Evolutionary conservation across 441 rosid genomes (phyloP).

Genomic region (Kokia cookei): DNA sequence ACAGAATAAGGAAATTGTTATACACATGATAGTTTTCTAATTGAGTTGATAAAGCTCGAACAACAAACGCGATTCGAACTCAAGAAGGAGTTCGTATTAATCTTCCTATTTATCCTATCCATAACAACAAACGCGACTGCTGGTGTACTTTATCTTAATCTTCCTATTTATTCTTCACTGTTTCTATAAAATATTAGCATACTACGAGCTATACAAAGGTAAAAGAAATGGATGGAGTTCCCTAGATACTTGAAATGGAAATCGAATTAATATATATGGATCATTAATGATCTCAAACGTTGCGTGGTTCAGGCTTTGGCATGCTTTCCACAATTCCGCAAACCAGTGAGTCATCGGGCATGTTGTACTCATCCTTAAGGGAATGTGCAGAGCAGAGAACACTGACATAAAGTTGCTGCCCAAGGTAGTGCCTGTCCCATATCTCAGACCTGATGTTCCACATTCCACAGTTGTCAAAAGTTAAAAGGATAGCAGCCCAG

Average conservation of each 20-base stretch:
- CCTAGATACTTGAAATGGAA: conserved; percentile 1
- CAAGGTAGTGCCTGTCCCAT: conserved; percentile 19
- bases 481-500: conserved; percentile 65
- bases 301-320: conserved; percentile 61
- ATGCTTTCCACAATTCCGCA: conserved; percentile 53
- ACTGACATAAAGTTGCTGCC: conserved; percentile 50
- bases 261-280: background rate
- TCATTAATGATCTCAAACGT: conserved; percentile 5
- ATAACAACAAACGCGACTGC: no score
- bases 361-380: conserved; percentile 64
- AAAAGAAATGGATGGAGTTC: background rate
- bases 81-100: no score
- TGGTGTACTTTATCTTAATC: no score
- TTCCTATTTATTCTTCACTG: background rate
- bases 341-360: conserved; percentile 46
- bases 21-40: no score
- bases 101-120: no score
- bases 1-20: no score
- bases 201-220: background rate
- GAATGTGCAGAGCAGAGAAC: conserved; percentile 54
- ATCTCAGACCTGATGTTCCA: conserved; percentile 75
- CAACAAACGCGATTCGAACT: no score
- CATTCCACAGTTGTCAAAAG: conserved; percentile 84
- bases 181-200: background rate
- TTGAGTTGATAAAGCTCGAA: no score